phyloP scores from a whole-genome alignment of 179 eudicot species.

The Spinacia oleracea region DNA sequence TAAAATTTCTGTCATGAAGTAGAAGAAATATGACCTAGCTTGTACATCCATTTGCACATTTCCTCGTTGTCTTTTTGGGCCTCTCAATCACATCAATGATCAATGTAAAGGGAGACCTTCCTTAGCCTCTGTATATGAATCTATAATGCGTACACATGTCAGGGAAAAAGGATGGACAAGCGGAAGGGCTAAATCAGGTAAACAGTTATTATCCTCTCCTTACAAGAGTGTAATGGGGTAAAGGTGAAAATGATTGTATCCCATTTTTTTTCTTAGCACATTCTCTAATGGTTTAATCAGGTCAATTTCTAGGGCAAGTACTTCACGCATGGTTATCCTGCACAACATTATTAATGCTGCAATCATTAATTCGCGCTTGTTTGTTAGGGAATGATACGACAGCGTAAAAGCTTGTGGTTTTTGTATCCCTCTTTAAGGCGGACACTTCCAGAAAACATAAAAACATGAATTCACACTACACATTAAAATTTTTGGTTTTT shows the following conservation, averaged over 20 bases:
- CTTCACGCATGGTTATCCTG: conserved; percentile 1
- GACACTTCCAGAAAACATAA: conserved; percentile 1
- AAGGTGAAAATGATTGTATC: conserved; percentile 8
- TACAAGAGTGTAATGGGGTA: not conserved
- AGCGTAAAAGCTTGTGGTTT: not conserved
- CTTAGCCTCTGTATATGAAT: not conserved
- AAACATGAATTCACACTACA: not conserved
- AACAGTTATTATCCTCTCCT: conserved; percentile 3
- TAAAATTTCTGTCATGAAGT: not conserved
- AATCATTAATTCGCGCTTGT: not conserved
- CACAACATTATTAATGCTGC: conserved; percentile 1
- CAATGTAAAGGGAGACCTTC: not conserved
- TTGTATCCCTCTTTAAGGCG: not conserved
- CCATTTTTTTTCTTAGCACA: conserved; percentile 2
- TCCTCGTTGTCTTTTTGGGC: not conserved
- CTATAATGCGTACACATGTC: not conserved
- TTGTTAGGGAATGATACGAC: not conserved
- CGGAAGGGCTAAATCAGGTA: conserved; percentile 2
- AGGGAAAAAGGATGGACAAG: not conserved
- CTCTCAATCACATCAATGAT: conserved; percentile 15
- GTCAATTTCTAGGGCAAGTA: conserved; percentile 2
- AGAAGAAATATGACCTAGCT: conserved; percentile 3
- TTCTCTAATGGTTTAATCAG: not conserved
- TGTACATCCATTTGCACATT: not conserved
- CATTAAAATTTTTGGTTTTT: not conserved